Percentiles rank a stretch among this genome's conserved stretches.
Conservation (phyloP, 208 protist genomes). For the Leishmania gerbilli region DNA sequence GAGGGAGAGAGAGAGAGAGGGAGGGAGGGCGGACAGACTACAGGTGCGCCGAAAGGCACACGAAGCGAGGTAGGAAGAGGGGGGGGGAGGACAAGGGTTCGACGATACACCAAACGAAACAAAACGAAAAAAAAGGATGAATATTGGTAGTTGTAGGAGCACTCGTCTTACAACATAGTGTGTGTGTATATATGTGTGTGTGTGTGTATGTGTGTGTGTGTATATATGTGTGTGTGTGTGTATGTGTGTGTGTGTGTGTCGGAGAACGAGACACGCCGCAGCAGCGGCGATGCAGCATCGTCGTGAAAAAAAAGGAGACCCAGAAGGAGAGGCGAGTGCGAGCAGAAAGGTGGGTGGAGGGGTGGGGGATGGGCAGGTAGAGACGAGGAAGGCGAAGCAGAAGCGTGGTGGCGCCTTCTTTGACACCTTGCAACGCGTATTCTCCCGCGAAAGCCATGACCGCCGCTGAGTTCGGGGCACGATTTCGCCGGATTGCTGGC, state of each 20-base stretch:
- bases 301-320: background rate
- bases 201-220: no score
- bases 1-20: background rate
- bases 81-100: background rate
- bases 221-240: no score
- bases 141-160: background rate
- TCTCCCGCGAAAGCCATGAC: background rate
- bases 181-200: no score
- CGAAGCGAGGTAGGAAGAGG: background rate
- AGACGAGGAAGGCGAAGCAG: background rate
- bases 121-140: background rate
- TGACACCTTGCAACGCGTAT: background rate
- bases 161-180: background rate
- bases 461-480: background rate
- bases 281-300: background rate
- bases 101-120: background rate
- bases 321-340: conserved; percentile 2
- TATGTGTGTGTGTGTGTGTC: background rate
- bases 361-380: no score
- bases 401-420: background rate
- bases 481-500: background rate
- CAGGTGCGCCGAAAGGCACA: background rate
- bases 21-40: background rate
- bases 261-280: background rate
- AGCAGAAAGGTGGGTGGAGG: background rate